phyloP scores from a whole-genome alignment of 805 yeast species.

The Hanseniaspora meyeri region DNA sequence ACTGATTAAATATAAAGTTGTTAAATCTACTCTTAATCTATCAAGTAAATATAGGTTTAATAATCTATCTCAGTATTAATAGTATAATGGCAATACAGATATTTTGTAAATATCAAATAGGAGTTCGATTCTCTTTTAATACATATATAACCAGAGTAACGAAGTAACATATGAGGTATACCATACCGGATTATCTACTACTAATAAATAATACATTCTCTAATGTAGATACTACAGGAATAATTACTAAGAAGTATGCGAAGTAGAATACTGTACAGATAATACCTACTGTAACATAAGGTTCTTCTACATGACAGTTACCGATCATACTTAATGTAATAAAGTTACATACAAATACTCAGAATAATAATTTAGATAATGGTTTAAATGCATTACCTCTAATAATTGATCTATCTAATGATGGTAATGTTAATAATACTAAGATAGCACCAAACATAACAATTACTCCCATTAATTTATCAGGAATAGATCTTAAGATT shows the following conservation, averaged over 20 bases:
- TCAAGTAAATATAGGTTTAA: not conserved
- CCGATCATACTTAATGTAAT: constrained; percentile 12
- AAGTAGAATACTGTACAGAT: constrained; percentile 3
- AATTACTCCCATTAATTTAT: constrained; percentile 9
- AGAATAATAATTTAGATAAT: constrained; percentile 10
- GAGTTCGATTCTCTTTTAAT: not conserved
- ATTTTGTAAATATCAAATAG: not conserved
- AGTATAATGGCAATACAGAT: not conserved
- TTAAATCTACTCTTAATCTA: not conserved
- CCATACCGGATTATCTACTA: not conserved
- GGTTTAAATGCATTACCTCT: constrained; percentile 13
- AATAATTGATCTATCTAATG: constrained; percentile 13
- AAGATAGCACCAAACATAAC: constrained; percentile 14
- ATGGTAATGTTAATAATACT: constrained; percentile 14
- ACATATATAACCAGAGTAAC: not conserved
- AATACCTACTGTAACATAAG: constrained; percentile 5
- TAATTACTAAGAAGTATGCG: constrained; percentile 7
- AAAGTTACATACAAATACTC: constrained; percentile 13
- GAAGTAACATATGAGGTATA: not conserved
- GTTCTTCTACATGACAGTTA: constrained; percentile 11
- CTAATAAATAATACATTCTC: constrained; percentile 11
- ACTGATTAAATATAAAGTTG: constrained; percentile 3
- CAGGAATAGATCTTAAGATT: constrained; percentile 8
- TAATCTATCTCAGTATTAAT: not conserved
- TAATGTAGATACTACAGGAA: constrained; percentile 4